Evolutionary conservation across 495 filamentous ascomycete genomes (phyloP), one percentile per base, ranked within the genome.

Genomic region (Xylaria bambusicola): DNA sequence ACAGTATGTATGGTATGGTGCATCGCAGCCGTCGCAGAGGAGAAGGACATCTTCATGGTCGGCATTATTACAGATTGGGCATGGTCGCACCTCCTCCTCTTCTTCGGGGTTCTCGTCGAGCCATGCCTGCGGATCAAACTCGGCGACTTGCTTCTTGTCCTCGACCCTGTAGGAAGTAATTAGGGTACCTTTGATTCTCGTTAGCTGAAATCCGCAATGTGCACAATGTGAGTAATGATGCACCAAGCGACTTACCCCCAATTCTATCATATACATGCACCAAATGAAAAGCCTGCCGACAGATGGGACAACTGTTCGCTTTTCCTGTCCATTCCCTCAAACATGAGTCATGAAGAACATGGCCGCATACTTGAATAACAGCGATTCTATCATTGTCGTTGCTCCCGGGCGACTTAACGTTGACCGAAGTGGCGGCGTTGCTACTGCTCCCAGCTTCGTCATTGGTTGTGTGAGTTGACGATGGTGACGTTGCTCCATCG

Each of bases 221-320:
- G 42, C 9, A 62, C n/a, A n/a, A n/a, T 26, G 15, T 46, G 21
- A 46, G 48, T 7, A 40, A 54, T 6, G 35, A 56, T 47, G 47
- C 40, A 56, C 50, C 8, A 23, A 33, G 61, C 36, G 62, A 80
- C 84, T 74, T 82, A 95, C 92, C 91, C 80, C 87, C 88, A 69
- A 89, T 71, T 56, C 78, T 83, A 59, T 88, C 84, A 65, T 84
- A 89, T 53, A 97, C 86, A 68, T 93, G 86, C 54, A 98, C 95
- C 65, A 86, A 71, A 73, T 97, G 91, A 76, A 98, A 98, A 65
- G 79, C 87, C 66, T 88, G 87, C 56, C 94, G 90, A 72, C 94
- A 99, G 72, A 98, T 95, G 13, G 94, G 94, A 70, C 94, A 99
- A 70, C 92, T 97, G 74, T 98, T 99, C 56, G 95, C 93, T 68